Conservation (phyloP, 2,329 filamentous ascomycete species). For the Pseudofabraea citricarpa region DNA sequence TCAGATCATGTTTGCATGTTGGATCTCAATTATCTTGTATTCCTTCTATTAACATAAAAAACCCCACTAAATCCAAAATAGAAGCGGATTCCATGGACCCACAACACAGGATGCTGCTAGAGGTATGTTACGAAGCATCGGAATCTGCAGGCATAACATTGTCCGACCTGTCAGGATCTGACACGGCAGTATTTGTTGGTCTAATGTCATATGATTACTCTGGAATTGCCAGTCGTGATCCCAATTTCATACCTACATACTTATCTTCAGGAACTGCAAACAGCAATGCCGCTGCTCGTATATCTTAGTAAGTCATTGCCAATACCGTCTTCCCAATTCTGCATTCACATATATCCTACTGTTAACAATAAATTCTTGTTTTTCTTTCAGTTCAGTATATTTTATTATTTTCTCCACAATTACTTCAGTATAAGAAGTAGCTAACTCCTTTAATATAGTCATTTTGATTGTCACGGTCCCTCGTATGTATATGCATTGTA, state of each 20-base stretch:
- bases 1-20: neutral
- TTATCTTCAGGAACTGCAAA: constrained; percentile 25
- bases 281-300: constrained; percentile 31
- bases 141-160: constrained; percentile 1
- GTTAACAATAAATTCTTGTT: no score
- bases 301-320: constrained; percentile 32
- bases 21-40: neutral
- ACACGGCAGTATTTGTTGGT: constrained; percentile 1
- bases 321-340: constrained; percentile 3
- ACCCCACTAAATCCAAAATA: constrained; percentile 16
- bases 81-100: constrained; percentile 32
- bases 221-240: constrained; percentile 27
- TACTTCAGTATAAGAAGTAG: neutral
- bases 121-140: constrained; percentile 60
- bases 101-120: constrained; percentile 35
- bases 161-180: neutral
- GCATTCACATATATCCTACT: neutral
- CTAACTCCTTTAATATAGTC: neutral
- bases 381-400: no score
- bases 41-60: neutral
- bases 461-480: neutral
- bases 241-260: constrained; percentile 27
- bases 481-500: neutral
- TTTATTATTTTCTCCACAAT: no score
- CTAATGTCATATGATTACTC: constrained; percentile 30